Percentiles rank a stretch among this genome's conserved stretches.
Conservation (phyloP, 257 asterid species). For the Solanum raphanifolium region DNA sequence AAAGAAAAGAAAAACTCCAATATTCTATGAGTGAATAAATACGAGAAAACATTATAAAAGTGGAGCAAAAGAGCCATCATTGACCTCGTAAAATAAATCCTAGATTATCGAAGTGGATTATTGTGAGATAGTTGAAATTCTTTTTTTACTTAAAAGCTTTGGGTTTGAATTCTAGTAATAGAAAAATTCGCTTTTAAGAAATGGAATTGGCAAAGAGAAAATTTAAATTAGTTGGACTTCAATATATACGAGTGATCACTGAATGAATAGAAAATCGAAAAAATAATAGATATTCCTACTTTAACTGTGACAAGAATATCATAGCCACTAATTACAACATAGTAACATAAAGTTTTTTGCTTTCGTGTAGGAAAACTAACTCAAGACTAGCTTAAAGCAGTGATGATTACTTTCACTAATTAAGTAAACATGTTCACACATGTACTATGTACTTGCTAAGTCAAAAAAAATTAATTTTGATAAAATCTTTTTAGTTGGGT, state of each 20-base stretch:
- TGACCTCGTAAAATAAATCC: not conserved
- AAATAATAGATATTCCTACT: not conserved
- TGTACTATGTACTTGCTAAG: not conserved
- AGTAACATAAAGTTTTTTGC: not conserved
- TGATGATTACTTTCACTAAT: not conserved
- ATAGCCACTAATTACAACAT: not conserved
- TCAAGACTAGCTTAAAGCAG: not conserved
- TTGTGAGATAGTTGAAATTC: too few species aligned
- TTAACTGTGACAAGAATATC: not conserved
- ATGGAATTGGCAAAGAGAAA: accelerated
- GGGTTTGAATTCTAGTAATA: accelerated
- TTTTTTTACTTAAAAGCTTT: accelerated
- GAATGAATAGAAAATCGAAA: too few species aligned
- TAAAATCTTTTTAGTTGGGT: not conserved
- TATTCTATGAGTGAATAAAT: not conserved
- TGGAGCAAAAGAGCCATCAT: not conserved
- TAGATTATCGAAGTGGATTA: too few species aligned
- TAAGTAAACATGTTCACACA: not conserved
- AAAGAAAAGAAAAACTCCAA: not conserved
- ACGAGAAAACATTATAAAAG: not conserved
- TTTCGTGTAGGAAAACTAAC: not conserved
- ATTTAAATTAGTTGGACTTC: not conserved
- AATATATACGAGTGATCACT: too few species aligned
- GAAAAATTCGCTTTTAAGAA: too few species aligned
- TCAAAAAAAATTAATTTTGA: not conserved